Base-by-base conservation (phyloP, 2,329 filamentous ascomycete genomes). In the Fusarium poae region DNA sequence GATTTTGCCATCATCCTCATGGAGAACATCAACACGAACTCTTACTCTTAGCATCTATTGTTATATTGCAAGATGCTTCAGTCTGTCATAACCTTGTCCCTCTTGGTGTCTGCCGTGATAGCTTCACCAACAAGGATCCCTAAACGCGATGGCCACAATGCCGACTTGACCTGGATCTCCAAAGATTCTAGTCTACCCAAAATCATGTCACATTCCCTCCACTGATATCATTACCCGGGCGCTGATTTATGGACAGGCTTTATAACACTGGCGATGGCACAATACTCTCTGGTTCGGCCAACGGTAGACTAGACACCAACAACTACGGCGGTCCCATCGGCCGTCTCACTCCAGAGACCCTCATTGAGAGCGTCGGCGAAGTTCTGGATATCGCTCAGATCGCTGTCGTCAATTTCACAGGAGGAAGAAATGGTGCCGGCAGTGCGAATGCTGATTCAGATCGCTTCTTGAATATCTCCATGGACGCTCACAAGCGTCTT, bases 271-370 rank as follows among this genome's bases (percentile, higher is more conserved):
- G 46, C 5, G 46, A 49, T 18, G 77, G 75, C 4, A 79, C 75
- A 11, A 78, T 78, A 23, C 62, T 79, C n/a, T 77, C 77, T 3
- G 74, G 74, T n/a, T 79, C 77, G 3, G 77, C 76, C 34, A 76
- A 77, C 54, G 76, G 76, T 54, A 71, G 75, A 5, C 65, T 79
- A 1, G 77, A 79, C 45, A 79, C 77, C 56, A 68, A 77, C 59
- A 73, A 74, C 53, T 79, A 78, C 37, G 77, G 75, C 29, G 52
- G 57, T 16, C 75, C 74, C 1, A 52, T 66, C 5, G 68, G 68
- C 1, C 18, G 37, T 15, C 75, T 74, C 2, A 78, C 74, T 23
- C 69, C 53, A 30, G 74, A 71, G 18, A 49, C 54, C 20, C 55
- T 78, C 27, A 76, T 79, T 9, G 73, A 60, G 40, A 79, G 78